Evolutionary conservation across 2,329 filamentous ascomycete species (phyloP).

Genomic region (Corynespora cassiicola): DNA sequence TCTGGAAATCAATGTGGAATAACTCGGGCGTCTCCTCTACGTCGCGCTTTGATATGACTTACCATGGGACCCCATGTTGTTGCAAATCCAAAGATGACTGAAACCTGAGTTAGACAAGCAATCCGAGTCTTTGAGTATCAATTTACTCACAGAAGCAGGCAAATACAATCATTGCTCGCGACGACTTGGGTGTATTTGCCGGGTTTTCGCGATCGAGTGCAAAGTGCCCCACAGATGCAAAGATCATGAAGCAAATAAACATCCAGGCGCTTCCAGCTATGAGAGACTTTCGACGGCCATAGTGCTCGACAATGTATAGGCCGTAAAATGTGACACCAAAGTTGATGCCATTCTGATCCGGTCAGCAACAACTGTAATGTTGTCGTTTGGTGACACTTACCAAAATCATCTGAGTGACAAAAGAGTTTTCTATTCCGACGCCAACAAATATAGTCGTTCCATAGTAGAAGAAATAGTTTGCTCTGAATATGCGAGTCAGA

Average conservation of each 20-base stretch:
- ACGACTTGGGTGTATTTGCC: constrained; percentile 40
- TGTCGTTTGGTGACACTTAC: constrained; percentile 23
- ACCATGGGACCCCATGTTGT: constrained; percentile 71
- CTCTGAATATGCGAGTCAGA: too few species aligned
- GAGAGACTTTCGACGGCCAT: constrained; percentile 52
- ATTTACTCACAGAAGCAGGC: constrained; percentile 72
- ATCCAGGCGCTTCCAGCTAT: constrained; percentile 54
- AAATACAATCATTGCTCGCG: constrained; percentile 67
- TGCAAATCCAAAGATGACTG: constrained; percentile 69
- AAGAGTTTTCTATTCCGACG: constrained; percentile 50
- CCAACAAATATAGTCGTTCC: constrained; percentile 52
- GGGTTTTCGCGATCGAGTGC: constrained; percentile 41
- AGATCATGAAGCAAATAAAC: constrained; percentile 65
- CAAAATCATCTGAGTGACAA: constrained; percentile 54
- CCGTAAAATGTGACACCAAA: constrained; percentile 54
- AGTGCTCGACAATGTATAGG: constrained; percentile 53
- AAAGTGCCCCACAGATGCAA: constrained; percentile 54
- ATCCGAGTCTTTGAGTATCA: too few species aligned
- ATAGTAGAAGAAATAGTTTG: constrained; percentile 69
- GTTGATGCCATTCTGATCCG: constrained; percentile 48
- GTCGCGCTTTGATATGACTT: background rate
- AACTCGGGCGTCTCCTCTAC: too few species aligned
- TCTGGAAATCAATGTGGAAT: too few species aligned
- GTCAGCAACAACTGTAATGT: constrained; percentile 8
- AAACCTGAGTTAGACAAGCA: too few species aligned